Evolutionary conservation across 306 rosid genomes (phyloP).

Genomic region (Begonia fuchsioides): DNA sequence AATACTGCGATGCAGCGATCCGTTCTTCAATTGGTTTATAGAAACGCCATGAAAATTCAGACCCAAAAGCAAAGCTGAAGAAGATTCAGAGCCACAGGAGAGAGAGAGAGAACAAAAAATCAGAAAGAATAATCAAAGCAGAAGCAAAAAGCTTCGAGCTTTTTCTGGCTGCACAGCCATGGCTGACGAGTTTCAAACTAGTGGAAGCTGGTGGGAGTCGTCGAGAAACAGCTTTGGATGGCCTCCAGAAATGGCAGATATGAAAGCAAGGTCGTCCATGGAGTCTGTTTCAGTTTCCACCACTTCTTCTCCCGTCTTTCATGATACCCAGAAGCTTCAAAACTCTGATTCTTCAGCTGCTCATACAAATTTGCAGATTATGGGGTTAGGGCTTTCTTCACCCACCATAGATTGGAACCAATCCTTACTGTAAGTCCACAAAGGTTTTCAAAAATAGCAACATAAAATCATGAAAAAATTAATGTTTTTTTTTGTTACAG

Average conservation of each 20-base stretch:
- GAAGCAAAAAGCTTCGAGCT: constrained; percentile 1
- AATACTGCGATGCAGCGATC: constrained; percentile 55
- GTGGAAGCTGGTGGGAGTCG: constrained; percentile 86
- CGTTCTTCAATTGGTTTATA: constrained; percentile 55
- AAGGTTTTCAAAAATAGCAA: too few species aligned
- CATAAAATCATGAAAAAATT: not conserved
- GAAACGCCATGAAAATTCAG: constrained; percentile 4
- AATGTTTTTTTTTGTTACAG: constrained; percentile 6
- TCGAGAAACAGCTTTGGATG: constrained; percentile 44
- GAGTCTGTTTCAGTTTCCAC: constrained; percentile 39
- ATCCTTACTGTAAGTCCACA: constrained; percentile 53
- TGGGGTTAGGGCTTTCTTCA: constrained; percentile 78
- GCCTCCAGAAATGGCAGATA: constrained; percentile 40
- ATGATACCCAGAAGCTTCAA: constrained; percentile 35
- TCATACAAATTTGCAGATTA: constrained; percentile 64
- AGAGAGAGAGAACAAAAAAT: not conserved
- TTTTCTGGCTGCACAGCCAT: constrained; percentile 16
- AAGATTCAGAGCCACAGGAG: not conserved
- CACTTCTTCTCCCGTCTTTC: constrained; percentile 37
- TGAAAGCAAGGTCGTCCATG: constrained; percentile 54
- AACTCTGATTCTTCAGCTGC: constrained; percentile 18
- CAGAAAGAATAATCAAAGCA: constrained; percentile 2
- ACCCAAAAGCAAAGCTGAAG: constrained; percentile 6
- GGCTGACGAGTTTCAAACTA: constrained; percentile 79
- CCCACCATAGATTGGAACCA: constrained; percentile 83